Percentiles rank a stretch among this genome's conserved stretches.
phyloP scores from a whole-genome alignment of 192 early-diverging fungal species.

The Linnemannia elongata region DNA sequence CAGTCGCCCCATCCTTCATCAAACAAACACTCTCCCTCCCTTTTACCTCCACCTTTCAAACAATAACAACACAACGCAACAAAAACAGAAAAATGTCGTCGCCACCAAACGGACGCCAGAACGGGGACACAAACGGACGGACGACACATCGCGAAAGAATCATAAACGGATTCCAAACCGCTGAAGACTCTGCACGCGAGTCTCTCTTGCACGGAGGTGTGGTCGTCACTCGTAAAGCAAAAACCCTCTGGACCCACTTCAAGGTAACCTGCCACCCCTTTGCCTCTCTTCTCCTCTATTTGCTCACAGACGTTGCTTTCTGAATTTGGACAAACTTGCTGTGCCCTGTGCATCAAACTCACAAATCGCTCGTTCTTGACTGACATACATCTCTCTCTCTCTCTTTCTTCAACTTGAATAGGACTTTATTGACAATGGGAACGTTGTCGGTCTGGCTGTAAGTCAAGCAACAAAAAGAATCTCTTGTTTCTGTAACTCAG shows the following conservation, averaged over 20 bases:
- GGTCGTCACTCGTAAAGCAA: constrained; percentile 24
- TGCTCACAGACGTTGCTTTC: too few relatives aligned
- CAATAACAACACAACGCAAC: background rate
- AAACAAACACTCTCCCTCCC: background rate
- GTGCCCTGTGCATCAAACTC: too few relatives aligned
- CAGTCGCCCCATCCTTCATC: background rate
- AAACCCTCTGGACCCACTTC: constrained; percentile 32
- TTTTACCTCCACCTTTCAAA: background rate
- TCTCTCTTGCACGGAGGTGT: constrained; percentile 39
- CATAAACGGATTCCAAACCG: constrained; percentile 33
- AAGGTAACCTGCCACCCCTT: constrained; percentile 11
- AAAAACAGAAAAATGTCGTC: constrained; percentile 5
- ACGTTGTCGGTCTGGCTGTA: constrained; percentile 49
- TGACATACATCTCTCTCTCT: background rate
- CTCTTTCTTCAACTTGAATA: background rate
- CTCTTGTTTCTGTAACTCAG: background rate
- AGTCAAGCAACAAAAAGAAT: background rate
- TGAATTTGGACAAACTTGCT: background rate
- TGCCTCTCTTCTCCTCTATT: background rate
- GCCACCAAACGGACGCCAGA: background rate
- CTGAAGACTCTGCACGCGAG: constrained; percentile 23
- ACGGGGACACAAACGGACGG: background rate
- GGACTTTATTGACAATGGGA: constrained; percentile 56
- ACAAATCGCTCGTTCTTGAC: background rate
- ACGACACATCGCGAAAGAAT: constrained; percentile 31